Base-by-base conservation (phyloP, 306 rosid species). In the Rosa rugosa region DNA sequence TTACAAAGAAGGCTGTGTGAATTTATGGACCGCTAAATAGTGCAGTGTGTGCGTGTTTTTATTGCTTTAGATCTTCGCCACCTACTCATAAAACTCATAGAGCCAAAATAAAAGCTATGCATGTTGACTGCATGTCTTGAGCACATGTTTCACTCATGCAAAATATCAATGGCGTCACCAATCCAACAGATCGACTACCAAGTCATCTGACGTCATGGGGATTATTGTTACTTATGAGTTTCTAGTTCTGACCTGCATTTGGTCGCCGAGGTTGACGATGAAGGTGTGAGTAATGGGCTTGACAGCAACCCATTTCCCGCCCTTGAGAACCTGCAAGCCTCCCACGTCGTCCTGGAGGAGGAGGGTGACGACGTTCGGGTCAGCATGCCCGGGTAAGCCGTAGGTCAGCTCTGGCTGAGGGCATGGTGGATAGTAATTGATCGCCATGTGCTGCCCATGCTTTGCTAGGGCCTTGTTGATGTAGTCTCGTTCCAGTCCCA, bases 401-500 rank as follows among this genome's bases (percentile, higher is more conserved):
- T 68, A 74, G 6, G 86, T 79, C 14, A 83, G 79, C 50, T 83
- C 77, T 4, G 80, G 86, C 20, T 83, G 45, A 14, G 83, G 86
- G 51, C 83, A 83, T 0, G 44, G 72, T 8, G 86, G 83, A 44
- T 79, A 83, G 77, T 79, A 83, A 27, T 79, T 83, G 42, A 83
- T 69, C 1, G 74, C 83, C 83, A 79, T 79, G 69, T 83, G 86
- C 53, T 83, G 86, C 10, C 86, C 86, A 13, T 83, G 80, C 80
- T 74, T 59, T 8, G 74, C 80, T 40, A 83, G 23, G 49, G 44
- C 80, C 68, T 2, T 74, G 42, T 83, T 76, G 45, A 79, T 59
- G 80, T 79, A 75, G 20, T 79, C 69, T 20, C 42, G 31, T 25
- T 73, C 85, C 4, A 83, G 72, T 11, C 86, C 80, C 44, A 83